Evolutionary conservation across 371 early-diverging fungal genomes (phyloP), one percentile per base, ranked within the genome.

Genomic region (Rhizomucor miehei): DNA sequence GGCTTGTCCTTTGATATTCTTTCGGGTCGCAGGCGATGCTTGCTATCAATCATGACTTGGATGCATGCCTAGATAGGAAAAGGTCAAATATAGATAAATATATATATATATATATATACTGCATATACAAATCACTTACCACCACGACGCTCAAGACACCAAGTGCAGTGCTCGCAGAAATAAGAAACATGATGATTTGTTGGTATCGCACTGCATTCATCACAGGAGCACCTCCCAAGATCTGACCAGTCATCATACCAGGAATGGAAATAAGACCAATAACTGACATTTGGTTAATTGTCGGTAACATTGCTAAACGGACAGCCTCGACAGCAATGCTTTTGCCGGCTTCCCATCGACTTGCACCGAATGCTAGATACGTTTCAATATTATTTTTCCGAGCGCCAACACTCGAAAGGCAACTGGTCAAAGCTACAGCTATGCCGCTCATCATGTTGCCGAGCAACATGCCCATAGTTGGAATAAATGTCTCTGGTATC

Each of bases 161-260:
- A 38, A 90, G 63, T 10, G 84, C 78, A 2, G 89, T 82, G 3
- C 82, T 79, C 0, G 90, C 86, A 5, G 88, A 82, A 34, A 93
- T 87, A 86, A 93, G 78, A 59, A 89, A 92, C 69, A 88, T 85
- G 52, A 91, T 86, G 53, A 93, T 87, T 58, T 87, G 86, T 62
- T 93, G 92, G 61, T 89, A 90, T 48, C 80, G 55, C 3, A 86
- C 89, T 0, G 95, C 94, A 51, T 89, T 84, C 61, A 85, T 79
- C 29, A 92, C 87, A n/a, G 84, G 75, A 0, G 89, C 88, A 16
- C 93, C 94, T 34, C 89, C 90, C 38, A 94, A 70, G 47, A 93
- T 86, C 65, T 93, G 93, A 59, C 94, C 94, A 0, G 91, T 91
- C 94, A 94, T 94, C 75, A 89, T 84, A n/a, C 92, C 94, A 0